Conservation (phyloP, 139 green algal species). For the Chlorella vulgaris region DNA sequence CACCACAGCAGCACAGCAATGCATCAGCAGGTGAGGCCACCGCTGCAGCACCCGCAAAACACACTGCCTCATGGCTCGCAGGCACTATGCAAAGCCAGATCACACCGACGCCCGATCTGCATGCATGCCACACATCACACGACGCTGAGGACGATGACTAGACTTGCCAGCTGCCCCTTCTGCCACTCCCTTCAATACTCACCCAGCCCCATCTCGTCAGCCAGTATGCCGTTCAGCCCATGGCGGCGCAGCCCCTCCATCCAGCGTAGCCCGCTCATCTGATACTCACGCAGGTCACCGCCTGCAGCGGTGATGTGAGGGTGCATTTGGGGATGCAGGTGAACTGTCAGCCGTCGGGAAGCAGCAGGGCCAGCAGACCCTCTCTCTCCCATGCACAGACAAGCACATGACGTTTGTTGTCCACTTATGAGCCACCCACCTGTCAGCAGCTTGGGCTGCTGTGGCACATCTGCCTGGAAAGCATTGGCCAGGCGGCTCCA, state of each 20-base stretch:
- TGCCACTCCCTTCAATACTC: too few species aligned
- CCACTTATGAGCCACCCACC: constrained; percentile 2
- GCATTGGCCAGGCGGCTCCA: constrained; percentile 36
- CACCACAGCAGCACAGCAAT: background rate
- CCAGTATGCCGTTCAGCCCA: constrained; percentile 92
- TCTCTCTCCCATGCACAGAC: too few species aligned
- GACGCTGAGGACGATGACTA: too few species aligned
- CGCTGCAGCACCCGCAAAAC: too few species aligned
- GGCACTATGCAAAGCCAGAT: background rate
- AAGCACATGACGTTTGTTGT: too few species aligned
- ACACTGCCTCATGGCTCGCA: background rate
- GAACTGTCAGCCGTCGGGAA: background rate
- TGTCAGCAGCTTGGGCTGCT: constrained; percentile 57
- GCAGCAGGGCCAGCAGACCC: background rate
- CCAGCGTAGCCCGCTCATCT: constrained; percentile 92
- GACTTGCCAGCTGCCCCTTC: too few species aligned
- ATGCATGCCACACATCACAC: background rate
- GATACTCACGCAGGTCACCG: constrained; percentile 89
- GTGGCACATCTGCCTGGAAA: constrained; percentile 51
- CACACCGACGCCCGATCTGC: background rate
- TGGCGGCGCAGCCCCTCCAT: constrained; percentile 73
- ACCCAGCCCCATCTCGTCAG: constrained; percentile 88
- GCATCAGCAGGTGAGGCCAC: too few species aligned
- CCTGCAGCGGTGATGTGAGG: background rate
- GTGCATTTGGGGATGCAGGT: background rate